These are phyloP conservation scores for Euryodendron excelsum DNA, from an alignment of 148 eudicot genomes.

Conservation along the genomic window DNA sequence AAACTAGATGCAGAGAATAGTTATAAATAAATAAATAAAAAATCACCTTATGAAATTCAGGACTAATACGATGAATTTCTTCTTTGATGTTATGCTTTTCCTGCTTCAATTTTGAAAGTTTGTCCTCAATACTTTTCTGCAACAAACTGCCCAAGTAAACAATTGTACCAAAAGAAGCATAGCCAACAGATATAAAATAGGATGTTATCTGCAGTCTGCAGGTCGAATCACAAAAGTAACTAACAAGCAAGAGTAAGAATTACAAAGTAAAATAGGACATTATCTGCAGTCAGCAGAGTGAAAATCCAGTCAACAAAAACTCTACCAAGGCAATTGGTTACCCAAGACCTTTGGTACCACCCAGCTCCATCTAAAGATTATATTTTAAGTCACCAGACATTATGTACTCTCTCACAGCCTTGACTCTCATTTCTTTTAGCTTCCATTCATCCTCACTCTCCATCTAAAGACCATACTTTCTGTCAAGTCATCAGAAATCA, in stretches of 20 bases:
- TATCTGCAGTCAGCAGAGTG: background rate
- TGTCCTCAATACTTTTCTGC: slow-evolving; percentile 83
- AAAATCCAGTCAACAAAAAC: background rate
- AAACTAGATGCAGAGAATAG: slow-evolving; percentile 1
- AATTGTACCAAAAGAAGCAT: slow-evolving; percentile 15
- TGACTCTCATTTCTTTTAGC: too few relatives aligned
- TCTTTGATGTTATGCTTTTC: slow-evolving; percentile 62
- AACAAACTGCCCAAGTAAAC: slow-evolving; percentile 17
- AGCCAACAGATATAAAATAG: background rate
- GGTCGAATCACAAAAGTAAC: background rate
- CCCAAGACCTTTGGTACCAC: background rate
- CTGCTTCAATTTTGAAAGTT: slow-evolving; percentile 59
- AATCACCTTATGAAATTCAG: slow-evolving; percentile 65
- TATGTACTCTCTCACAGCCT: background rate
- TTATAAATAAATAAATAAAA: too few relatives aligned
- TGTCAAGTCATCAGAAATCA: background rate
- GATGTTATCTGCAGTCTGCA: background rate
- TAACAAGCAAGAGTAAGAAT: background rate
- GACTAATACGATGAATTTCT: slow-evolving; percentile 61
- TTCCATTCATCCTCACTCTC: background rate
- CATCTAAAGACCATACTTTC: background rate
- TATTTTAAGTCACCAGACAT: background rate
- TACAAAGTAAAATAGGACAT: background rate
- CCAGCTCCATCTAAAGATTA: background rate
- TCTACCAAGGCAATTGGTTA: background rate